Evolutionary conservation across 1,284 basidiomycete species (phyloP).

Genomic region (Pseudozyma sp.): DNA sequence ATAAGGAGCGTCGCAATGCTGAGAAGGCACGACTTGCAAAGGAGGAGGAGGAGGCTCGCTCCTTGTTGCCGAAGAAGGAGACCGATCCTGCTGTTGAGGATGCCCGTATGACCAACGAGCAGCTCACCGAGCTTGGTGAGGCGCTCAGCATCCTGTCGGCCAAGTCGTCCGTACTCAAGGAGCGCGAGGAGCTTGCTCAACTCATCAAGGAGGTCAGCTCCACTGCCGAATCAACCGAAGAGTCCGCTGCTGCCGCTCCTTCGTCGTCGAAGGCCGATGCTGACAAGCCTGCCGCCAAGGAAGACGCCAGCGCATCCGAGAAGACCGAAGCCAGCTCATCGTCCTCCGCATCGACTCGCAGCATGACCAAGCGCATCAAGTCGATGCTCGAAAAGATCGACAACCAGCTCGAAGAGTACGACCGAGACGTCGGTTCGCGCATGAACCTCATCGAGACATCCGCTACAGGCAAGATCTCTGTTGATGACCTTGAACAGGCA

Average conservation of each 20-base stretch:
- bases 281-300: conserved; percentile 8
- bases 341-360: conserved; percentile 71
- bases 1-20: conserved; percentile 80
- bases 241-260: conserved; percentile 3
- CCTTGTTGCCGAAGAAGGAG: conserved; percentile 57
- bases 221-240: conserved; percentile 16
- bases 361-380: conserved; percentile 91
- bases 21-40: conserved; percentile 60
- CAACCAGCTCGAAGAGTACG: conserved; percentile 90
- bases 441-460: conserved; percentile 95
- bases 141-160: conserved; percentile 90
- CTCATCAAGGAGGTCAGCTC: conserved; percentile 81
- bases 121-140: conserved; percentile 91
- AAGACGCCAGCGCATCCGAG: too few species aligned
- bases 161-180: conserved; percentile 96
- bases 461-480: conserved; percentile 88
- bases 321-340: conserved; percentile 14
- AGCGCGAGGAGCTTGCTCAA: conserved; percentile 87
- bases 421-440: conserved; percentile 80
- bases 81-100: conserved; percentile 69
- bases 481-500: conserved; percentile 89
- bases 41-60: conserved; percentile 60
- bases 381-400: conserved; percentile 97
- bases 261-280: not conserved
- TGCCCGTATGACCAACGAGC: conserved; percentile 96